phyloP scores from a whole-genome alignment of 306 rosid species.

The Lathyrus tuberosus region DNA sequence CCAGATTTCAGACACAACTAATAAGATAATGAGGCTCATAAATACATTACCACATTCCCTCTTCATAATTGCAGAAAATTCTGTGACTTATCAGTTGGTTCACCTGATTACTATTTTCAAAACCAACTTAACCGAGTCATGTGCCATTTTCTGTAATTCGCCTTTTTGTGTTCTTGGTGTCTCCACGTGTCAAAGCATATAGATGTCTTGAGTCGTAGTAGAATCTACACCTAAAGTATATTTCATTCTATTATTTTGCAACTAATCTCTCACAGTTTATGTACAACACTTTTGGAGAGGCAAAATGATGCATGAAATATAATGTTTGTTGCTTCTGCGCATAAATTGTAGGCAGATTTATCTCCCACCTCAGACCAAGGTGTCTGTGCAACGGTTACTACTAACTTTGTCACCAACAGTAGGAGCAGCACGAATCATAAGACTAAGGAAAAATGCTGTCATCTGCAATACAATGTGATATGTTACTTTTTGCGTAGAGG shows the following conservation, averaged over 20 bases:
- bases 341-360: background rate
- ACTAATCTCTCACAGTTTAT: slow-evolving; percentile 17
- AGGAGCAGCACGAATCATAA: slow-evolving; percentile 53
- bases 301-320: slow-evolving; percentile 29
- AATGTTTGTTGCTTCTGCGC: background rate
- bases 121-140: slow-evolving; percentile 3
- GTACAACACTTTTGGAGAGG: slow-evolving; percentile 26
- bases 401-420: slow-evolving; percentile 38
- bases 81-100: slow-evolving; percentile 21
- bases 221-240: slow-evolving; percentile 9
- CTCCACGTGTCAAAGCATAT: slow-evolving; percentile 15
- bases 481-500: no score
- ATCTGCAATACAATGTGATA: slow-evolving; percentile 56
- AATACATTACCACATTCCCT: slow-evolving; percentile 5
- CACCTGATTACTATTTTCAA: slow-evolving; percentile 6
- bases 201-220: background rate
- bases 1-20: slow-evolving; percentile 1
- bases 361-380: slow-evolving; percentile 40
- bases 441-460: slow-evolving; percentile 66
- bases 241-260: slow-evolving; percentile 17
- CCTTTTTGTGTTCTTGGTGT: slow-evolving; percentile 10
- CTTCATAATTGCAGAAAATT: slow-evolving; percentile 9
- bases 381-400: slow-evolving; percentile 41
- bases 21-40: slow-evolving; percentile 28
- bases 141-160: slow-evolving; percentile 25